Evolutionary conservation across 371 early-diverging fungal species (phyloP).

Genomic region (Mortierella sp.): DNA sequence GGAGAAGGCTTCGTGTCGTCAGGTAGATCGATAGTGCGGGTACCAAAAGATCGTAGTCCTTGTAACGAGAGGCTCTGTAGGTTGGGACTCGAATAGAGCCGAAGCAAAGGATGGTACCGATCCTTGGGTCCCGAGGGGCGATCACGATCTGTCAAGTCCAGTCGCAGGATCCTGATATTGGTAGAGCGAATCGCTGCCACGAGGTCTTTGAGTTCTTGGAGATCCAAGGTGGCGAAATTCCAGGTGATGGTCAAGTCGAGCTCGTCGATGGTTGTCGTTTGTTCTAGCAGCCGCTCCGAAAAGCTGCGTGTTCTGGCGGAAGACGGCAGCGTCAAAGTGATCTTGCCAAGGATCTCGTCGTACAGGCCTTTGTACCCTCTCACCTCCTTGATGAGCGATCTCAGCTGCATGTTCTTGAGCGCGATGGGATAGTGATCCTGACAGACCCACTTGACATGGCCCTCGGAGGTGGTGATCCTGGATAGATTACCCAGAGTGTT

Average conservation of each 20-base stretch:
- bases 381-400: neutral
- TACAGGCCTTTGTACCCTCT: neutral
- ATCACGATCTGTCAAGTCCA: neutral
- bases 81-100: neutral
- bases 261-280: neutral
- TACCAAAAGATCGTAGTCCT: neutral
- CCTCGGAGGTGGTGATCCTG: conserved; percentile 15
- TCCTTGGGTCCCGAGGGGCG: neutral
- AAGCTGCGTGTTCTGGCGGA: neutral
- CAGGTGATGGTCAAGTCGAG: neutral
- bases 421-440: conserved; percentile 3
- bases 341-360: neutral
- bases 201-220: neutral
- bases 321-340: neutral
- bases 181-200: neutral
- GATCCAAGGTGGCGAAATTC: neutral
- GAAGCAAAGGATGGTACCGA: neutral
- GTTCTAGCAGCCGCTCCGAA: neutral
- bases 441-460: conserved; percentile 30
- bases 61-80: neutral
- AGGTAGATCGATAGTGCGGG: neutral
- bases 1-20: neutral
- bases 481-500: conserved; percentile 12
- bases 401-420: neutral
- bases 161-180: neutral